These are phyloP conservation scores for Gastrolobium bilobum DNA, from an alignment of 306 rosid species.

Conservation along the genomic window DNA sequence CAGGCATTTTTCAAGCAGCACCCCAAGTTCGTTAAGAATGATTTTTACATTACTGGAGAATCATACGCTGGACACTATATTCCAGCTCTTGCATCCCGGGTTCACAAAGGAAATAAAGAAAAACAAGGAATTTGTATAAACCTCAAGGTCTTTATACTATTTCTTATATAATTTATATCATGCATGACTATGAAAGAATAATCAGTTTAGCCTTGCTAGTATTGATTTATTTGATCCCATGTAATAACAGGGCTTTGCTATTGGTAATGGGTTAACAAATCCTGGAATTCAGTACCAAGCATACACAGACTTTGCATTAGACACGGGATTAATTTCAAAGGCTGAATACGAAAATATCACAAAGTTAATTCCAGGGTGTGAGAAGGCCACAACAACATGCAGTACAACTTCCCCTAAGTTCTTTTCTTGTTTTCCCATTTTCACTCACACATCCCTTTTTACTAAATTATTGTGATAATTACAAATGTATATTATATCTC, in stretches of 20 bases:
- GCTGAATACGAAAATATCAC: conserved; percentile 54
- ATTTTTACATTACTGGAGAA: conserved; percentile 93
- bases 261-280: conserved; percentile 87
- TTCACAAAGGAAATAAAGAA: conserved; percentile 78
- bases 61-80: conserved; percentile 96
- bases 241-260: conserved; percentile 79
- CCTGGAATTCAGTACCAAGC: conserved; percentile 82
- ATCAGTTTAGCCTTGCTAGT: background rate
- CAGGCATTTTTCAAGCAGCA: conserved; percentile 82
- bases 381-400: conserved; percentile 54
- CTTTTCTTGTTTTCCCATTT: background rate
- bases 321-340: conserved; percentile 63
- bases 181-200: background rate
- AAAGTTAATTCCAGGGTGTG: conserved; percentile 63
- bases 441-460: too few species aligned
- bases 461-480: background rate
- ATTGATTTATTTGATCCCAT: background rate
- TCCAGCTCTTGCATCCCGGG: conserved; percentile 87
- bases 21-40: conserved; percentile 71
- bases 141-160: conserved; percentile 62
- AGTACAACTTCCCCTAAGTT: conserved; percentile 51
- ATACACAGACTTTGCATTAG: conserved; percentile 78
- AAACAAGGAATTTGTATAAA: conserved; percentile 74
- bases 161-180: conserved; percentile 7
- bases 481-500: background rate